phyloP scores from a whole-genome alignment of 148 eudicot species.

The Persicaria maculosa region DNA sequence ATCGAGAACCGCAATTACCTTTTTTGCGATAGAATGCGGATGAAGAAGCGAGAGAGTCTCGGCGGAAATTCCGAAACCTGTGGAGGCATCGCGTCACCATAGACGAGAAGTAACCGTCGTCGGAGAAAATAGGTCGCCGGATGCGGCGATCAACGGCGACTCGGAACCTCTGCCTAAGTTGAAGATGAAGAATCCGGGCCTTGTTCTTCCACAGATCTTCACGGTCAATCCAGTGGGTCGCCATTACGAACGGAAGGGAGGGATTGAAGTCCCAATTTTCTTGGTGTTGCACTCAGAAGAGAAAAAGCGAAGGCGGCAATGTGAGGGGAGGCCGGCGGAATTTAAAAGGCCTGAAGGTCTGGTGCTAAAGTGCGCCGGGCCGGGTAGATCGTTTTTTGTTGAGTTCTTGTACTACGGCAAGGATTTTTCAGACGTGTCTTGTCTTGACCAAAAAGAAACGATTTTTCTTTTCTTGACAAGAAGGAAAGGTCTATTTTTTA shows the following conservation, averaged over 20 bases:
- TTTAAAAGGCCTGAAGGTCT: not conserved
- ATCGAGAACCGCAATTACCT: constrained; percentile 28
- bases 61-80: constrained; percentile 49
- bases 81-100: constrained; percentile 38
- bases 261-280: not conserved
- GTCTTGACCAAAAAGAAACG: too few relatives aligned
- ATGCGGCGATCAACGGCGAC: constrained; percentile 51
- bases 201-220: constrained; percentile 37
- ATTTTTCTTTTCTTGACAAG: too few relatives aligned
- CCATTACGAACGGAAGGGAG: constrained; percentile 6
- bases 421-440: too few relatives aligned
- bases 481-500: too few relatives aligned
- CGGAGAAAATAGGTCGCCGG: constrained; percentile 24
- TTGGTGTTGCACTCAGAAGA: not conserved
- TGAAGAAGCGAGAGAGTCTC: constrained; percentile 44
- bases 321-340: not conserved
- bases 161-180: constrained; percentile 42
- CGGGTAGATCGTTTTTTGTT: too few relatives aligned
- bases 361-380: not conserved
- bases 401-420: too few relatives aligned
- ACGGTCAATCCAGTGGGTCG: constrained; percentile 25
- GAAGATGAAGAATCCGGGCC: constrained; percentile 38
- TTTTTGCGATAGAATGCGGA: constrained; percentile 59
- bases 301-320: not conserved
- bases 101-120: constrained; percentile 34